A percentile compares a stretch with the other conserved stretches of the same genome.
phyloP scores from a whole-genome alignment of 169 alveolate species.

The Eimeria acervulina region DNA sequence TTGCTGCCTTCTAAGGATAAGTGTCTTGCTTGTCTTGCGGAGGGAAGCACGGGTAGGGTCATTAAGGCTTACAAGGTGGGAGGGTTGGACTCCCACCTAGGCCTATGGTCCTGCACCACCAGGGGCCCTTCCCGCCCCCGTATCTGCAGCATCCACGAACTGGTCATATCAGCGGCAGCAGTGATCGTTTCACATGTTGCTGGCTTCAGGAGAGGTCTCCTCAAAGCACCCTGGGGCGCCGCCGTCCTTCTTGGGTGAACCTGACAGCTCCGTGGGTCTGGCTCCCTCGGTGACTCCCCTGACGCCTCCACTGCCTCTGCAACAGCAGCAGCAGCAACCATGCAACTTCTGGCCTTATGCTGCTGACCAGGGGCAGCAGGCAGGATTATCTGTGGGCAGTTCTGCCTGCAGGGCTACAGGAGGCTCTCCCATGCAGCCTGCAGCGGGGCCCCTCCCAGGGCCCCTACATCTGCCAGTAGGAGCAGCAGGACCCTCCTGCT shows the following conservation, averaged over 20 bases:
- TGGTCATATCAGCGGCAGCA: constrained; percentile 11
- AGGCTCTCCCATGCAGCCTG: constrained; percentile 17
- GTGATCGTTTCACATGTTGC: constrained; percentile 44
- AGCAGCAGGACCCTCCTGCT: constrained; percentile 9
- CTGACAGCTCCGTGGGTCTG: not conserved
- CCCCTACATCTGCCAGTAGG: constrained; percentile 34
- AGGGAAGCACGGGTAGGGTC: constrained; percentile 24
- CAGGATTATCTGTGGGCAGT: not conserved
- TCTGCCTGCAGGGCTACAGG: constrained; percentile 13
- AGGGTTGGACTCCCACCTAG: constrained; percentile 15
- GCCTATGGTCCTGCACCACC: constrained; percentile 52
- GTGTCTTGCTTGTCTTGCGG: not conserved
- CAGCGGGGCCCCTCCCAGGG: not conserved
- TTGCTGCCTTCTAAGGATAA: not conserved
- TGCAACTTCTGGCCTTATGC: constrained; percentile 51
- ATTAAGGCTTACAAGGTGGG: not conserved
- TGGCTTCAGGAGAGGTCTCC: constrained; percentile 51
- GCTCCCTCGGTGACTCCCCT: constrained; percentile 20
- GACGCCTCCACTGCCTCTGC: constrained; percentile 44
- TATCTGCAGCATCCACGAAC: not conserved
- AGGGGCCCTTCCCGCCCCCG: constrained; percentile 69
- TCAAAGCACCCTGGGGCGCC: constrained; percentile 61
- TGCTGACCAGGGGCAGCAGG: constrained; percentile 18
- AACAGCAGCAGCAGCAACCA: constrained; percentile 56
- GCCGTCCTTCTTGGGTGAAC: constrained; percentile 56